Conservation (phyloP, 1,284 basidiomycete species). For the Omphalotus olearius region DNA sequence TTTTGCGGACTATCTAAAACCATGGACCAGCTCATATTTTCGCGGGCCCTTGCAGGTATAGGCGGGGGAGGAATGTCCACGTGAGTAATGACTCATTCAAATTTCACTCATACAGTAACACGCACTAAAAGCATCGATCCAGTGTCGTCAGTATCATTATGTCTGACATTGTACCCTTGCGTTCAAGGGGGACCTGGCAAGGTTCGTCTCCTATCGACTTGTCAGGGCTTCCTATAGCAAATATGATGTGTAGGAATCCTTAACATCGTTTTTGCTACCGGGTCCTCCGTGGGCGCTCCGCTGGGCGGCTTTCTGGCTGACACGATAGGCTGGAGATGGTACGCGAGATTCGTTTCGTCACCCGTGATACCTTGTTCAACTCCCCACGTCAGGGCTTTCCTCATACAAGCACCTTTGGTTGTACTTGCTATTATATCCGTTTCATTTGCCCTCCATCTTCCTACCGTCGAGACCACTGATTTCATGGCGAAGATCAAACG, state of each 20-base stretch:
- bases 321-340: constrained; percentile 65
- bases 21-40: constrained; percentile 52
- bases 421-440: constrained; percentile 51
- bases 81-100: constrained; percentile 29
- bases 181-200: constrained; percentile 61
- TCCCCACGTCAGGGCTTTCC: constrained; percentile 44
- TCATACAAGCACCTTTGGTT: constrained; percentile 52
- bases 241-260: constrained; percentile 35
- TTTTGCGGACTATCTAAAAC: constrained; percentile 49
- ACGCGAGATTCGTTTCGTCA: constrained; percentile 8
- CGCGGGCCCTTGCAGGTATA: constrained; percentile 57
- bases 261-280: constrained; percentile 53
- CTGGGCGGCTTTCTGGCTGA: constrained; percentile 56
- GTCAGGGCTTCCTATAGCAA: background rate
- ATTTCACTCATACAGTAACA: background rate
- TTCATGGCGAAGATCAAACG: constrained; percentile 47
- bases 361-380: background rate
- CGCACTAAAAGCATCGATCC: background rate
- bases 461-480: constrained; percentile 32
- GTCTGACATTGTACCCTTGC: constrained; percentile 57
- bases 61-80: constrained; percentile 64
- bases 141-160: constrained; percentile 60
- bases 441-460: constrained; percentile 43
- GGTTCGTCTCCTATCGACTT: constrained; percentile 27
- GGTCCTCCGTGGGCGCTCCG: constrained; percentile 53